Conservation (phyloP, 345 rosid species). For the Euphorbia tirucalli region DNA sequence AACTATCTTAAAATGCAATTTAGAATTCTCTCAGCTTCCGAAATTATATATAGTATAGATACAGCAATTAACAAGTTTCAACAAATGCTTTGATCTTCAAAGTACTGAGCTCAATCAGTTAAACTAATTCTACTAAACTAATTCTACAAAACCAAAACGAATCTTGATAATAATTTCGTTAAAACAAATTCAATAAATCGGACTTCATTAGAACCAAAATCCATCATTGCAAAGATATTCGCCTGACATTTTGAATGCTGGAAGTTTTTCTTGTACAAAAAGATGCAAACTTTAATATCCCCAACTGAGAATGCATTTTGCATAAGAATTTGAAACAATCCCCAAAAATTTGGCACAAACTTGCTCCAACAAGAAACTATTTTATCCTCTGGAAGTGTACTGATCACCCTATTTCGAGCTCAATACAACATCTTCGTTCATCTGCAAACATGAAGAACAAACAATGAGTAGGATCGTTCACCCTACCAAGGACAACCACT, state of each 20-base stretch:
- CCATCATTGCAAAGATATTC: neutral
- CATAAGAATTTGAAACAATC: neutral
- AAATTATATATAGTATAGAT: too few species aligned
- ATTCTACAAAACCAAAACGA: neutral
- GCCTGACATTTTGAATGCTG: neutral
- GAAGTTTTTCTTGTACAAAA: conserved; percentile 10
- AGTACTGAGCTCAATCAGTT: neutral
- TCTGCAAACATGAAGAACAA: conserved; percentile 44
- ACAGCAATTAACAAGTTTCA: too few species aligned
- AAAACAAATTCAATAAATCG: neutral
- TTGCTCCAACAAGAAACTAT: conserved; percentile 11
- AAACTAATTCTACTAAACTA: neutral
- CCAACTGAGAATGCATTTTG: conserved; percentile 9
- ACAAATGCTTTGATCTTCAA: too few species aligned
- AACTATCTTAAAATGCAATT: too few species aligned
- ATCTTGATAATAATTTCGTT: neutral
- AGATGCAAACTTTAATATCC: conserved; percentile 9
- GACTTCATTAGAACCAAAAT: neutral
- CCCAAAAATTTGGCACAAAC: neutral
- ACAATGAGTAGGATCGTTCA: neutral
- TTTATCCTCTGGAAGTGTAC: too few species aligned
- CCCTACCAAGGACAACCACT: neutral
- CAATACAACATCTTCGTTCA: conserved; percentile 48
- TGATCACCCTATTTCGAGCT: conserved; percentile 40
- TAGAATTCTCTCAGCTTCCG: too few species aligned